These are phyloP conservation scores for Boletus fagicola DNA, from an alignment of 768 basidiomycete species.

Conservation along the genomic window DNA sequence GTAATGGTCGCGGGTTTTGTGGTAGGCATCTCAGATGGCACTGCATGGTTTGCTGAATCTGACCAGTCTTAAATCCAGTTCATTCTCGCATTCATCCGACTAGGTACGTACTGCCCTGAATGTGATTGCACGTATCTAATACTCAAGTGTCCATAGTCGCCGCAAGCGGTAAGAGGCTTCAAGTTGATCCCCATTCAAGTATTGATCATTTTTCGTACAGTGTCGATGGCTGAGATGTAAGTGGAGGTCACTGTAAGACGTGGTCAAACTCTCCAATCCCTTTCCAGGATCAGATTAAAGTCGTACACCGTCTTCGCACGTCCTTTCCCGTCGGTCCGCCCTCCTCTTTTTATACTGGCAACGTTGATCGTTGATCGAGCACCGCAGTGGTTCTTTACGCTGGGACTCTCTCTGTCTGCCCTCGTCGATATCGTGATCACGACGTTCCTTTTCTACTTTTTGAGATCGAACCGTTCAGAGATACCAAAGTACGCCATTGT, in stretches of 20 bases:
- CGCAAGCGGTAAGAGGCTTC: constrained; percentile 18
- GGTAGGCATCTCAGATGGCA: neutral
- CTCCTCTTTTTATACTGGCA: neutral
- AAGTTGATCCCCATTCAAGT: neutral
- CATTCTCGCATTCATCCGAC: constrained; percentile 16
- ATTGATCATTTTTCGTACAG: constrained; percentile 7
- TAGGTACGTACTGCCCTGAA: constrained; percentile 11
- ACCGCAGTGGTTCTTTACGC: constrained; percentile 45
- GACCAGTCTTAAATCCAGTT: constrained; percentile 8
- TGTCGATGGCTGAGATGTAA: constrained; percentile 25
- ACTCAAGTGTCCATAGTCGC: constrained; percentile 6
- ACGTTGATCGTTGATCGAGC: neutral
- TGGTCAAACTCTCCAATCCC: neutral
- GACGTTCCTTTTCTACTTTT: constrained; percentile 39
- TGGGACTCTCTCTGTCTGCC: constrained; percentile 45
- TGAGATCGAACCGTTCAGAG: constrained; percentile 38
- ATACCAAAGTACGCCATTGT: constrained; percentile 33
- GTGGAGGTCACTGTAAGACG: neutral
- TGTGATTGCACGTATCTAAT: neutral
- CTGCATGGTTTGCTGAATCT: neutral
- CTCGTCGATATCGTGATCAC: constrained; percentile 48
- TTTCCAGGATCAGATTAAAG: constrained; percentile 15
- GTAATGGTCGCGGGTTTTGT: constrained; percentile 5
- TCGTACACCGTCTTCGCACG: constrained; percentile 6
- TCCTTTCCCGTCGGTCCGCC: constrained; percentile 14